phyloP scores from a whole-genome alignment of 2,329 filamentous ascomycete genomes.

The Cordyceps farinosa region DNA sequence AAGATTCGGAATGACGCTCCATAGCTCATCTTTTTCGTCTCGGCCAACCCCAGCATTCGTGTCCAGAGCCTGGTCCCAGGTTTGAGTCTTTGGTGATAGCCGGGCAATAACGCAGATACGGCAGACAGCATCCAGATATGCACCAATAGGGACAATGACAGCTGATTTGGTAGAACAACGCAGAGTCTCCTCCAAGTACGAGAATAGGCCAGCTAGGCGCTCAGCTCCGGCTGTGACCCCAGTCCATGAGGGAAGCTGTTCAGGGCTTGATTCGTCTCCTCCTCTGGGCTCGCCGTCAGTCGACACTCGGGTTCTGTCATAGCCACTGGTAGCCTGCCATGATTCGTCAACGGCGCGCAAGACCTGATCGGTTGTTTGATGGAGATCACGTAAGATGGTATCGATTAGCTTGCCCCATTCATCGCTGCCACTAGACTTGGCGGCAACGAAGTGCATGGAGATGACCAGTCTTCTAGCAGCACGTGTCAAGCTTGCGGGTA shows the following conservation, averaged over 20 bases:
- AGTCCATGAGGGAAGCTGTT: constrained; percentile 64
- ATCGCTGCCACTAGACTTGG: constrained; percentile 71
- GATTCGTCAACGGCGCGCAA: constrained; percentile 78
- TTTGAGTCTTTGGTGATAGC: constrained; percentile 45
- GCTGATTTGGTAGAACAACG: constrained; percentile 59
- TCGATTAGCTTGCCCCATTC: constrained; percentile 73
- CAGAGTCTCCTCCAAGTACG: constrained; percentile 62
- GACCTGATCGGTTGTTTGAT: constrained; percentile 69
- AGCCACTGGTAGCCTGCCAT: constrained; percentile 66
- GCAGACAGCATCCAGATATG: constrained; percentile 64
- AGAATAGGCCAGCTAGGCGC: constrained; percentile 63
- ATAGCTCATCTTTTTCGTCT: constrained; percentile 79
- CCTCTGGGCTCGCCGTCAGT: constrained; percentile 46
- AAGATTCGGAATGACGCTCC: constrained; percentile 67
- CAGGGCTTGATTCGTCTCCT: constrained; percentile 38
- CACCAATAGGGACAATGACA: constrained; percentile 64
- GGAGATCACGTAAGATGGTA: constrained; percentile 59
- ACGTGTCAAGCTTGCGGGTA: constrained; percentile 51
- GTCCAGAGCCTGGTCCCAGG: constrained; percentile 50
- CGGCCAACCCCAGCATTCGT: constrained; percentile 69
- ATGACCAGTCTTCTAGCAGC: constrained; percentile 64
- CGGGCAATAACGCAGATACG: constrained; percentile 65
- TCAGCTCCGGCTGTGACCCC: constrained; percentile 72
- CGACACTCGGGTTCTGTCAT: constrained; percentile 40
- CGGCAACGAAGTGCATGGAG: constrained; percentile 73